phyloP scores from a whole-genome alignment of 805 yeast species.

The Sugiyamaella chiloensis region DNA sequence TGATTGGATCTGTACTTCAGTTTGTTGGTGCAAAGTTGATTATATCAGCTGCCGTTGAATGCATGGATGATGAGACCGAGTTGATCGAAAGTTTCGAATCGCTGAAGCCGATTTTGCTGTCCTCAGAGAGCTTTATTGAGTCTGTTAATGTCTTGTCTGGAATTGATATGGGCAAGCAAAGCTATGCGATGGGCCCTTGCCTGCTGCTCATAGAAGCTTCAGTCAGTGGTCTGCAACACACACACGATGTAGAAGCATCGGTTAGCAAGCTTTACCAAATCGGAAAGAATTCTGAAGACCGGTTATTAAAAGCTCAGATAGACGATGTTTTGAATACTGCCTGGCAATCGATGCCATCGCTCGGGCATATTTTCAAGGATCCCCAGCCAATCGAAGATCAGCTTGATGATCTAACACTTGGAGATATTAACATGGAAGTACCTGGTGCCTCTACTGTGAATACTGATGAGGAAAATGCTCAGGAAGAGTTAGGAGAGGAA shows the following conservation, averaged over 20 bases:
- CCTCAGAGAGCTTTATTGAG: conserved; percentile 9
- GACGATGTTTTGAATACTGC: background rate
- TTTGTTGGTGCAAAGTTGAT: conserved; percentile 20
- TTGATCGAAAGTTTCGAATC: conserved; percentile 15
- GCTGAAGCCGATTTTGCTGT: conserved; percentile 14
- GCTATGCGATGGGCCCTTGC: background rate
- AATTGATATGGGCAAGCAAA: background rate
- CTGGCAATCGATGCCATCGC: background rate
- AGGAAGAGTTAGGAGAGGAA: too few species aligned
- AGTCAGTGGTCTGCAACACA: background rate
- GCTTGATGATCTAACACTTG: background rate
- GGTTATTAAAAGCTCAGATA: background rate
- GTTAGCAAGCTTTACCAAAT: background rate
- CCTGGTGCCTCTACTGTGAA: too few species aligned
- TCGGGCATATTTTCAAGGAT: too few species aligned
- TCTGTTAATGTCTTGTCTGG: conserved; percentile 19
- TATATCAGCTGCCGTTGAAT: conserved; percentile 18
- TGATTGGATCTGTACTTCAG: conserved; percentile 19
- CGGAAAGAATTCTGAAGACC: background rate
- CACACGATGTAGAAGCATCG: background rate
- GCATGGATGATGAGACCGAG: conserved; percentile 18
- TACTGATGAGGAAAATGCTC: too few species aligned
- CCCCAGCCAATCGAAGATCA: too few species aligned
- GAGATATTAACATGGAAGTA: too few species aligned
- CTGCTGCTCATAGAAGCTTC: background rate